phyloP scores from a whole-genome alignment of 176 grass and related monocot species.

The Rhynchospora pubera region DNA sequence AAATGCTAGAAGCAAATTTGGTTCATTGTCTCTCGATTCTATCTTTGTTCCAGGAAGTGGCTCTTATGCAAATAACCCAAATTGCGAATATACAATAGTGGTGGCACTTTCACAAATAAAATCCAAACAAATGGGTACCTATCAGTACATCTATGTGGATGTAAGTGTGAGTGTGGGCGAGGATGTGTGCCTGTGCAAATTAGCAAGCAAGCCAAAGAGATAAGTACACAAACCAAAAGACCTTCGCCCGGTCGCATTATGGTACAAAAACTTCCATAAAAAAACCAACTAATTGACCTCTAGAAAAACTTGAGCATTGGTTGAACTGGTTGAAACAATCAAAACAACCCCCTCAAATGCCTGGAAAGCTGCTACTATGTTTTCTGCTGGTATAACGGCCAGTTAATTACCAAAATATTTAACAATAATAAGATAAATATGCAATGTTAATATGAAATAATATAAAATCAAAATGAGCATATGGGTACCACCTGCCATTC shows the following conservation, averaged over 20 bases:
- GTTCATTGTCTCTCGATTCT: background rate
- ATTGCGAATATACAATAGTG: slow-evolving; percentile 5
- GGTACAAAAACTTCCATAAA: background rate
- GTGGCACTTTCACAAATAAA: background rate
- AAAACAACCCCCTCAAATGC: slow-evolving; percentile 53
- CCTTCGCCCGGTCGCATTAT: slow-evolving; percentile 89
- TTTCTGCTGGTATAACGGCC: slow-evolving; percentile 85
- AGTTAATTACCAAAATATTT: slow-evolving; percentile 26
- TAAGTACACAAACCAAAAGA: slow-evolving; percentile 67
- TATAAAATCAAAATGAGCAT: background rate
- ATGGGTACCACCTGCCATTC: slow-evolving; percentile 69
- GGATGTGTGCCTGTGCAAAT: background rate
- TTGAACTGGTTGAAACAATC: slow-evolving; percentile 71
- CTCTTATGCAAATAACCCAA: background rate
- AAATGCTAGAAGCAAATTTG: background rate
- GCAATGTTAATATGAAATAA: background rate
- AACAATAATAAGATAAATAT: background rate
- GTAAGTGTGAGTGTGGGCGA: background rate
- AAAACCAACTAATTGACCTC: slow-evolving; percentile 45
- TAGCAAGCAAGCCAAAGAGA: background rate
- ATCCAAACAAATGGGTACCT: background rate
- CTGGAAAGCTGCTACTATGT: slow-evolving; percentile 85
- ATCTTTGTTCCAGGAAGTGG: background rate
- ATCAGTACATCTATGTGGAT: background rate
- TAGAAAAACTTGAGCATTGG: slow-evolving; percentile 86